phyloP scores from a whole-genome alignment of 352 stramenopile genomes.

The Globisporangium orthogonon region DNA sequence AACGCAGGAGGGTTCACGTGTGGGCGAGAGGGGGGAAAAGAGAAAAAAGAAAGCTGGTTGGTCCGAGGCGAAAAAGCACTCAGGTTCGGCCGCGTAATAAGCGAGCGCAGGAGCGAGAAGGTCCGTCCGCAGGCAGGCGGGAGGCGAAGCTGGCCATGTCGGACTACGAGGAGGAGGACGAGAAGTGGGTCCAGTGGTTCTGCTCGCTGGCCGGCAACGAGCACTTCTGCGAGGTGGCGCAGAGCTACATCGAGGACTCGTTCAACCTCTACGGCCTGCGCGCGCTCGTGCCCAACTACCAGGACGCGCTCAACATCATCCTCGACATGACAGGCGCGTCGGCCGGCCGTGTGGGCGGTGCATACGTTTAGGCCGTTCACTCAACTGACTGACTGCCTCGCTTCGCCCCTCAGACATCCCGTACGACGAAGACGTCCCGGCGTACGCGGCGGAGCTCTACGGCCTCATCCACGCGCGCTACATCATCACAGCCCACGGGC shows the following conservation, averaged over 20 bases:
- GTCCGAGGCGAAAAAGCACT: background rate
- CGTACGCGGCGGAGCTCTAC: slow-evolving; percentile 86
- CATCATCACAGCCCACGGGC: slow-evolving; percentile 84
- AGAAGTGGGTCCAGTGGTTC: slow-evolving; percentile 93
- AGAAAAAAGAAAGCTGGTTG: background rate
- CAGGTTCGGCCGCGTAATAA: background rate
- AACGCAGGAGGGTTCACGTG: background rate
- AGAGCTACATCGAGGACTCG: slow-evolving; percentile 92
- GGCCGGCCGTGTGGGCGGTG: background rate
- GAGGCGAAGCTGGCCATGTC: slow-evolving; percentile 35
- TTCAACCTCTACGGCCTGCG: slow-evolving; percentile 92
- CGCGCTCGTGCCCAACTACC: slow-evolving; percentile 87
- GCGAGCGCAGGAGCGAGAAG: background rate
- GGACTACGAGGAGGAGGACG: slow-evolving; percentile 88
- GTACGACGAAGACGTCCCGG: slow-evolving; percentile 84
- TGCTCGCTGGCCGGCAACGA: slow-evolving; percentile 90
- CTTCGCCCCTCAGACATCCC: slow-evolving; percentile 53
- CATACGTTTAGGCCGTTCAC: background rate
- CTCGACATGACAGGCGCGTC: slow-evolving; percentile 78
- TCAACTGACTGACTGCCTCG: background rate
- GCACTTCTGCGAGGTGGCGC: slow-evolving; percentile 89
- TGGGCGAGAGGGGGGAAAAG: background rate
- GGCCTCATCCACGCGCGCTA: slow-evolving; percentile 87
- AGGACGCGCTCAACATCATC: slow-evolving; percentile 91
- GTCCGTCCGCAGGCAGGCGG: background rate